Conservation (phyloP, 2,329 filamentous ascomycete genomes). For the Thyridium curvatum region DNA sequence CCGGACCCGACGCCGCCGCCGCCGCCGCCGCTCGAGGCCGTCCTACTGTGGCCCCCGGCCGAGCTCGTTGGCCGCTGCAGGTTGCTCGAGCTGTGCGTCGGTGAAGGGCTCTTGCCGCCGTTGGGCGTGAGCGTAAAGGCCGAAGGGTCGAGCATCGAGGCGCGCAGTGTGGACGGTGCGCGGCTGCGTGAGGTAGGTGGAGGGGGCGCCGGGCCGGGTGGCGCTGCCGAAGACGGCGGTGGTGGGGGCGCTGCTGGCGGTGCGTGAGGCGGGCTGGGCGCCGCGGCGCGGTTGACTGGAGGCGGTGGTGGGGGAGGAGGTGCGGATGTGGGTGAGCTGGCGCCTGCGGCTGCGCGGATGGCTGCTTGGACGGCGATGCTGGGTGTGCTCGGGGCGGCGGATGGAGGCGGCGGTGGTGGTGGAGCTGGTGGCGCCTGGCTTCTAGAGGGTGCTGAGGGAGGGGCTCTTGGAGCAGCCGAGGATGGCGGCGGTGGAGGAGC, state of each 20-base stretch:
- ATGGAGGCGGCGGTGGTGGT: conserved; percentile 25
- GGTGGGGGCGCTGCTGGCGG: conserved; percentile 30
- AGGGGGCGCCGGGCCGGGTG: conserved; percentile 19
- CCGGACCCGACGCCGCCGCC: conserved; percentile 16
- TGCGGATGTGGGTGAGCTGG: conserved; percentile 16
- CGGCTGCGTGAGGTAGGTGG: conserved; percentile 27
- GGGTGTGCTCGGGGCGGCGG: conserved; percentile 19
- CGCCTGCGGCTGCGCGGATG: conserved; percentile 25
- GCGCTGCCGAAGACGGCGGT: conserved; percentile 26
- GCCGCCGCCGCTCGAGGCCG: conserved; percentile 14
- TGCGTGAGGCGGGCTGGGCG: conserved; percentile 26
- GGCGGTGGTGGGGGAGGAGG: conserved; percentile 29
- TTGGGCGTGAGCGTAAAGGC: conserved; percentile 68
- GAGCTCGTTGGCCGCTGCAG: too few species aligned
- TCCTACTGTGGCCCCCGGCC: conserved; percentile 13
- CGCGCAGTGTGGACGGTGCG: conserved; percentile 40
- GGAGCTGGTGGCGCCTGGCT: conserved; percentile 21
- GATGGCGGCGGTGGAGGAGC: conserved; percentile 39
- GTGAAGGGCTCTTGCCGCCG: conserved; percentile 45
- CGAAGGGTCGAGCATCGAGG: conserved; percentile 66
- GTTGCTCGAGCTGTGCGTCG: conserved; percentile 18
- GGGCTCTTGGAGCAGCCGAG: conserved; percentile 33
- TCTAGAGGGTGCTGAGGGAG: conserved; percentile 22
- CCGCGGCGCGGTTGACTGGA: conserved; percentile 25
- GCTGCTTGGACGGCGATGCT: conserved; percentile 33